phyloP scores from a whole-genome alignment of 139 green algal species.

The Haematococcus lacustris region DNA sequence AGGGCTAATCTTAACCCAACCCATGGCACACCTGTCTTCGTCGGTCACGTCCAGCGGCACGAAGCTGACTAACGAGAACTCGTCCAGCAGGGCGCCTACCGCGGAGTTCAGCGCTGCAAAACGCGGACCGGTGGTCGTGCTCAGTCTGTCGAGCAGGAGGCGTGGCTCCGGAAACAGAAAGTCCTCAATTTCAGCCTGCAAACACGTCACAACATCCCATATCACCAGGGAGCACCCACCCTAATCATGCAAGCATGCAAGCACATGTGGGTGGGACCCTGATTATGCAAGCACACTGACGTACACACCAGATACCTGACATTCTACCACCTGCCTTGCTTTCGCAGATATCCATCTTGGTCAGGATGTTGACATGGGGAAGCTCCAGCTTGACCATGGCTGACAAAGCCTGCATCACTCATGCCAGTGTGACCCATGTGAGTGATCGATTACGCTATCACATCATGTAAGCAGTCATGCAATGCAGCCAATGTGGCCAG shows the following conservation, averaged over 20 bases:
- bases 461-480: no score
- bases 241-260: no score
- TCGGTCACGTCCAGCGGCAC: slow-evolving; percentile 78
- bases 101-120: slow-evolving; percentile 65
- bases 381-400: slow-evolving; percentile 97
- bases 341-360: slow-evolving; percentile 87
- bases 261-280: no score
- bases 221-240: no score
- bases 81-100: slow-evolving; percentile 65
- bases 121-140: slow-evolving; percentile 41
- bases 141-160: slow-evolving; percentile 49
- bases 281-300: no score
- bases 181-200: slow-evolving; percentile 55
- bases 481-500: not conserved
- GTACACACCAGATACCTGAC: slow-evolving; percentile 6
- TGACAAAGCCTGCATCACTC: slow-evolving; percentile 46
- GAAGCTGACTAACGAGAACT: slow-evolving; percentile 84
- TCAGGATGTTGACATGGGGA: slow-evolving; percentile 95
- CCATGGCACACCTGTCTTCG: slow-evolving; percentile 67
- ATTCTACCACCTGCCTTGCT: no score
- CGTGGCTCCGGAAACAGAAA: slow-evolving; percentile 69
- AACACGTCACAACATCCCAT: no score
- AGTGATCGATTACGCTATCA: no score
- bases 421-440: slow-evolving; percentile 1
- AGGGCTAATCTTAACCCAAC: no score